phyloP scores from a whole-genome alignment of 1,284 basidiomycete genomes.

The Thecaphora frezii region DNA sequence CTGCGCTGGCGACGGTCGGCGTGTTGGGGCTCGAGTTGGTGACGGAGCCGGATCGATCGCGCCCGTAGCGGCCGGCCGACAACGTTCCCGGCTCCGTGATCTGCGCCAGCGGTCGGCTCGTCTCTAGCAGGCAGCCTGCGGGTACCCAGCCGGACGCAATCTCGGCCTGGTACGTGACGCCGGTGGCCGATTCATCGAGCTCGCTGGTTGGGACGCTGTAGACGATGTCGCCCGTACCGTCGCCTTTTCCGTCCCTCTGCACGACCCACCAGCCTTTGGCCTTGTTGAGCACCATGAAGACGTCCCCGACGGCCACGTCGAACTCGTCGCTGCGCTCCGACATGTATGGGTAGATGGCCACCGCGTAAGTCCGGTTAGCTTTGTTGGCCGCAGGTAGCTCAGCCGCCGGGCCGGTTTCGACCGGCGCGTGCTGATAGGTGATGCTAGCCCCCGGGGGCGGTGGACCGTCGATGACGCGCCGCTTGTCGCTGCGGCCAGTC shows the following conservation, averaged over 20 bases:
- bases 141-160: slow-evolving; percentile 59
- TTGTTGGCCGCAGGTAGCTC: slow-evolving; percentile 24
- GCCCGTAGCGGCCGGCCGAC: not conserved
- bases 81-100: slow-evolving; percentile 21
- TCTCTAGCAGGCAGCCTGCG: slow-evolving; percentile 85
- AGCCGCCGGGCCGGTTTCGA: slow-evolving; percentile 41
- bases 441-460: slow-evolving; percentile 24
- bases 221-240: slow-evolving; percentile 77
- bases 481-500: slow-evolving; percentile 14
- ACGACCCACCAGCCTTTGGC: slow-evolving; percentile 99
- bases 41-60: slow-evolving; percentile 9
- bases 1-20: slow-evolving; percentile 15
- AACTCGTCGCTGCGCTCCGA: slow-evolving; percentile 97
- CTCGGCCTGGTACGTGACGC: slow-evolving; percentile 25
- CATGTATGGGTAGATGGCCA: slow-evolving; percentile 91
- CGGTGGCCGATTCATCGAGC: slow-evolving; percentile 9
- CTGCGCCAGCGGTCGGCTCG: slow-evolving; percentile 62
- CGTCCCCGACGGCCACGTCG: slow-evolving; percentile 78
- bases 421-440: slow-evolving; percentile 14
- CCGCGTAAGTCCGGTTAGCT: slow-evolving; percentile 67
- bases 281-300: slow-evolving; percentile 86
- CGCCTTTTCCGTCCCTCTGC: slow-evolving; percentile 75
- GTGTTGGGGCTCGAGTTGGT: slow-evolving; percentile 32
- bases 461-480: slow-evolving; percentile 17
- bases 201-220: slow-evolving; percentile 72